These are phyloP conservation scores for Terana coerulea DNA, from an alignment of 768 basidiomycete species.

Conservation along the genomic window DNA sequence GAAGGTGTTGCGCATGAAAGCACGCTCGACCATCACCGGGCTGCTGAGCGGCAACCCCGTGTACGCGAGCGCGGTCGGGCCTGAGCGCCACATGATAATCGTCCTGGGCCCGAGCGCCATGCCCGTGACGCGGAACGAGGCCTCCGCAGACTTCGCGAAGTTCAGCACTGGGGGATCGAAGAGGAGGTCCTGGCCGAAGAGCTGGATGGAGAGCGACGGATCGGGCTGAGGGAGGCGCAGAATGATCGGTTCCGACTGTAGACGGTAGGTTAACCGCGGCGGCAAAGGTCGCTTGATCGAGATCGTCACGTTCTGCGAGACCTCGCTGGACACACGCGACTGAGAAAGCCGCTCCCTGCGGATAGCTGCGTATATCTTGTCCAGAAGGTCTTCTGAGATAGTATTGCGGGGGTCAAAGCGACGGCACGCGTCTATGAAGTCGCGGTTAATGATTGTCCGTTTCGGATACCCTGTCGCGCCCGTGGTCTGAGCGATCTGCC, in stretches of 20 bases:
- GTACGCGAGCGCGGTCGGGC: conserved; percentile 81
- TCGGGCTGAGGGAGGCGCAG: conserved; percentile 85
- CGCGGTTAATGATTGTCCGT: conserved; percentile 63
- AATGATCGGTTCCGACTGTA: conserved; percentile 84
- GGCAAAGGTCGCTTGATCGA: conserved; percentile 74
- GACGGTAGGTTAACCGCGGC: conserved; percentile 76
- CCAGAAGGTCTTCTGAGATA: conserved; percentile 72
- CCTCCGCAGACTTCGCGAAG: conserved; percentile 75
- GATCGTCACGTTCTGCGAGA: conserved; percentile 40
- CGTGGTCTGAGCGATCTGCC: conserved; percentile 58
- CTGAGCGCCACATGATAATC: conserved; percentile 79
- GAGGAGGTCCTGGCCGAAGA: conserved; percentile 81
- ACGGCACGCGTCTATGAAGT: conserved; percentile 83
- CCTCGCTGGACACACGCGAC: conserved; percentile 47
- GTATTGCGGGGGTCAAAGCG: conserved; percentile 67
- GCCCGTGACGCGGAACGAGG: conserved; percentile 90
- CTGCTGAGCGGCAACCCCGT: conserved; percentile 76
- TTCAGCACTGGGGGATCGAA: conserved; percentile 85
- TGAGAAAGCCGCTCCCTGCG: conserved; percentile 68
- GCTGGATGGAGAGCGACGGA: conserved; percentile 73
- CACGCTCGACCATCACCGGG: conserved; percentile 77
- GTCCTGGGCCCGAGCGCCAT: conserved; percentile 76
- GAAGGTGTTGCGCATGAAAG: conserved; percentile 97
- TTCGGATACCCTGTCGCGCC: conserved; percentile 50
- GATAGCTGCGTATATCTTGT: conserved; percentile 77